Base-by-base conservation (phyloP, 2,329 filamentous ascomycete genomes). In the Fusarium hostae region DNA sequence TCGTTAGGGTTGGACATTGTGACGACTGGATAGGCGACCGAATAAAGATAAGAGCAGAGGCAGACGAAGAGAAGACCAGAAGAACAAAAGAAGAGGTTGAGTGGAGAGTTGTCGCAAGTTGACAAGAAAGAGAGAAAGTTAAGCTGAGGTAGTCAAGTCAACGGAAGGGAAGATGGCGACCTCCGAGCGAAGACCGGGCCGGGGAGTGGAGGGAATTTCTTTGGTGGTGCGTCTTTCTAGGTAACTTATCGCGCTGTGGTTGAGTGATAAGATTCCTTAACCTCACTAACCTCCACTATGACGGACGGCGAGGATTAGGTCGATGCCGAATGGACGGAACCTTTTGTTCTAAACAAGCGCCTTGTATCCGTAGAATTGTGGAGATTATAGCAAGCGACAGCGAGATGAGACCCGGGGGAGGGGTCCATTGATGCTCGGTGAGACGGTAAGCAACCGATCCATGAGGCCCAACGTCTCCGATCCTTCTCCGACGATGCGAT, bases 1-100 rank as follows among this genome's bases (percentile, higher is more conserved):
- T 88, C 84, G 73, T 86, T 80, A 72, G 66, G 66, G 56, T 90
- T 69, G 55, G 71, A 70, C 68, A 75, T 76, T 56, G 62, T 72
- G 75, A 70, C 62, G 52, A 56, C 44, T 58, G 59, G 66, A 55
- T 56, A 54, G 63, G 54, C 56, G 43, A 51, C 37, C 28, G 30
- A 54, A 56, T 48, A 35, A 62, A 45, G 34, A 41, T n/a, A 58
- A 47, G 37, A 41, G 56, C 51, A 32, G 41, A 67, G 24, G 51
- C 48, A 52, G 43, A 48, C 35, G 41, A 55, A 48, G 44, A 57
- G 52, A 52, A 51, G 22, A 55, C 57, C 44, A 51, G 55, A 56
- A 51, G 56, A 65, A 66, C 24, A 44, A 47, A 58, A 55, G 37
- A 48, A 63, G 51, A 60, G n/a, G 58, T 52, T 50, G 54, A 65